Base-by-base conservation (phyloP, 1,139 yeast genomes). In the Yamadazyma atmosphaerica region DNA sequence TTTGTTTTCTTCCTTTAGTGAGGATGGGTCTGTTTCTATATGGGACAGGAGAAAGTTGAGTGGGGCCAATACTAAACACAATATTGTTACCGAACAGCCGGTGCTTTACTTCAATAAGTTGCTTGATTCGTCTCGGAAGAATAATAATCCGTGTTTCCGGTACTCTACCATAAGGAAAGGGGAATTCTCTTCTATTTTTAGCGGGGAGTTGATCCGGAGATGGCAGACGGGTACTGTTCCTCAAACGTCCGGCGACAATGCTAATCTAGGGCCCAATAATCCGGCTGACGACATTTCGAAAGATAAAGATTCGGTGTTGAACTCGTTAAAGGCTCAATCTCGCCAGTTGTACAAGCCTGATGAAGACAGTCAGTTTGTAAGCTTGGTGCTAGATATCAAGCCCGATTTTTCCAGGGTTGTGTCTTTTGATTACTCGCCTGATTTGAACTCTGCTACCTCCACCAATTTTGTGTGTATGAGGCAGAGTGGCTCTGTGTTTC, bases 401-500 rank as follows among this genome's bases (percentile, higher is more conserved):
- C 83, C 95, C 0, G 86, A 83, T 40, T 82, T 76, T 54, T 95
- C 88, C 49, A 74, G 90, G 49, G 95, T 89, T 2, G 80, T 85
- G 0, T 83, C 95, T 0, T 88, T 84, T 61, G 96, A 89, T 56
- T 89, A 88, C 56, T 79, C 84, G 4, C 83, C 87, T 1, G 83
- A 81, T 49, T 45, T 60, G 3, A 44, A 55, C 2, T 60, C 74
- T 0, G 61, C 61, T 32, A 72, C 78, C 0, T 69, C 78, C n/a
- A 74, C 78, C 28, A 65, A 68, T 45, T 74, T 86, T 46, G 81
- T 89, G 26, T 89, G 96, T 58, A 85, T 89, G 85, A 69, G 96
- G 46, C 95, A 87, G 54, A 84, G 95, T 1, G 96, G 96, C 2
- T 83, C 87, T 35, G 83, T 88, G 0, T 89, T 86, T 60, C 69